Evolutionary conservation across 306 rosid genomes (phyloP), one percentile per base, ranked within the genome.

Genomic region (Sindora glabra): DNA sequence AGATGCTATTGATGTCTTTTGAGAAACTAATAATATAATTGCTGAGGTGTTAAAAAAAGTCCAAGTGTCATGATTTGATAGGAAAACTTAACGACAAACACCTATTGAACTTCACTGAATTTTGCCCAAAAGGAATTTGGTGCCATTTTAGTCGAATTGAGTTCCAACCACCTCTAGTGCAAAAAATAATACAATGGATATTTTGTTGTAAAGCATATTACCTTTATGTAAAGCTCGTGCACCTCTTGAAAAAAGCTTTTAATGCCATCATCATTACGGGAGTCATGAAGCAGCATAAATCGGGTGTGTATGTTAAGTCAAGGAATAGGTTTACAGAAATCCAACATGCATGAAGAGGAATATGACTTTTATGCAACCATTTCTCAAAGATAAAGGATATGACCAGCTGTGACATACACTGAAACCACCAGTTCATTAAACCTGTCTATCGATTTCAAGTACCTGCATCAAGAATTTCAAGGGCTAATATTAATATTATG

Each of bases 171-270:
- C n/a, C n/a, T n/a, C n/a, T n/a, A n/a, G n/a, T n/a, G n/a, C n/a
- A n/a, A n/a, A n/a, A n/a, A n/a, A n/a, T 3, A 26, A 26, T 26
- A 2, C 30, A 26, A 2, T 26, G 6, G 30, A 61, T n/a, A 41
- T 32, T 27, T 32, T 34, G 51, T 12, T 39, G 45, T 68, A 41
- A 76, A 61, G 27, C 13, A 29, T 21, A 30, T 68, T 72, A 83
- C 96, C 95, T 88, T 92, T 71, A 92, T 81, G 78, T 92, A 92
- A 69, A 92, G 96, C 69, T 92, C 98, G 32, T 92, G 96, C 67
- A 92, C 95, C 65, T 92, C 96, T 78, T 92, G 98, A 73, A 92
- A 92, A 71, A 92, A 88, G 81, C 96, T 92, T 81, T 92, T 92
- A 69, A 92, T 92, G 58, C 98, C 98, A 84, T 92, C 98, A 65